Conservation (phyloP, 345 rosid species). For the Brassica juncea region DNA sequence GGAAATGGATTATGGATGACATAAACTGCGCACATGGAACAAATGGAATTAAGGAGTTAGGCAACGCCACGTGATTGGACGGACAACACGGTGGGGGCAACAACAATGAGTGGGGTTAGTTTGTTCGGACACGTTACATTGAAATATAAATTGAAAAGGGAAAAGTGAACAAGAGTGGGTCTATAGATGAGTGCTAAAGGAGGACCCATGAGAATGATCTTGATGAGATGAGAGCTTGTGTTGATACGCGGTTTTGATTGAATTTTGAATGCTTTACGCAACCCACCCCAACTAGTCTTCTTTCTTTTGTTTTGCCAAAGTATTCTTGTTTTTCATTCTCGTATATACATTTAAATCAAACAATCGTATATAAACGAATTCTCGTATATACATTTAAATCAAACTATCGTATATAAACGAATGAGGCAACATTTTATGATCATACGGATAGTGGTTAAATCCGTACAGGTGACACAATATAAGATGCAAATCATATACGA, state of each 20-base stretch:
- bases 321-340: not conserved
- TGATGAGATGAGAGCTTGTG: conserved; percentile 32
- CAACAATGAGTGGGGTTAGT: conserved; percentile 31
- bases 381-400: not conserved
- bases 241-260: conserved; percentile 25
- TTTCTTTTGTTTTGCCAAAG: not conserved
- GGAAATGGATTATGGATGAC: conserved; percentile 14
- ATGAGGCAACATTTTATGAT: not conserved
- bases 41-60: not conserved
- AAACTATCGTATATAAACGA: not conserved
- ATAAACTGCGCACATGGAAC: not conserved
- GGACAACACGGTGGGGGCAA: conserved; percentile 17
- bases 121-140: conserved; percentile 15
- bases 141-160: conserved; percentile 17
- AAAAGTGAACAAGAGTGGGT: conserved; percentile 32
- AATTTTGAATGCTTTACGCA: conserved; percentile 31
- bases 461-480: not conserved
- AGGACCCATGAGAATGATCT: conserved; percentile 31
- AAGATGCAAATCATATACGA: not conserved
- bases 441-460: not conserved
- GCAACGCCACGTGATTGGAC: conserved; percentile 31
- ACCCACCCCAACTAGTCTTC: conserved; percentile 9
- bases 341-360: not conserved
- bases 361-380: not conserved
- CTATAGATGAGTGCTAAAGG: conserved; percentile 24